Evolutionary conservation across 495 filamentous ascomycete species (phyloP), one percentile per base, ranked within the genome.

Genomic region (Aspergillus incahuasiensis): DNA sequence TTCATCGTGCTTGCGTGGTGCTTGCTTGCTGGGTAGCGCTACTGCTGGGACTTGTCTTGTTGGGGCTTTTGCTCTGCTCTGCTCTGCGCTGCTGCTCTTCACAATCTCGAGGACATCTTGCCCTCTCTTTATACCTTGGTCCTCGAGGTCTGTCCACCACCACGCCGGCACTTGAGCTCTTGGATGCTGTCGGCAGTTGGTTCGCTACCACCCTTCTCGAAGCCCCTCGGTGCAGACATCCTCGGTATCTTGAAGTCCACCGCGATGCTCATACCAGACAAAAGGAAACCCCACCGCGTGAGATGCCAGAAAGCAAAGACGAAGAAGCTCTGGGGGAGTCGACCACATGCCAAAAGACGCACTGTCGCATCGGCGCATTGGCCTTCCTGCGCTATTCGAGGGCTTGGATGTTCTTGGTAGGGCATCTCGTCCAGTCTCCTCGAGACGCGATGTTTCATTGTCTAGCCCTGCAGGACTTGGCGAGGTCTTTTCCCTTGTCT

Each of bases 391-490:
- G 12, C 2, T 3, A 21, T 20, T 41, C 52, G 24, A 47, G 43
- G 21, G 15, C 52, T 48, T 39, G 28, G 34, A 13, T n/a, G 1
- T 30, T 5, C 20, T 13, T 8, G n/a, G 30, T 16, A 12, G 4
- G 1, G n/a, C 1, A n/a, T 28, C 2, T 4, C 42, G 25, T 55
- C 52, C 52, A 55, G 20, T 48, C 13, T 18, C 21, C 21, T 15
- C 2, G 13, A 5, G 20, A 12, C 15, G 5, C 16, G 30, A 16
- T 2, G 43, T 34, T 15, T 38, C 43, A 55, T 48, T 35, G 20
- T 21, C 22, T 13, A n/a, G 20, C 25, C 32, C 34, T 47, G 43
- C 30, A 41, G 6, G 32, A 55, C 52, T 55, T 55, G 52, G 52
- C 52, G 45, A 40, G n/a, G 16, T 1, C 28, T 19, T 22, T 30